Evolutionary conservation across 2,329 filamentous ascomycete species (phyloP).

Genomic region (Dactylonectria estremocensis): DNA sequence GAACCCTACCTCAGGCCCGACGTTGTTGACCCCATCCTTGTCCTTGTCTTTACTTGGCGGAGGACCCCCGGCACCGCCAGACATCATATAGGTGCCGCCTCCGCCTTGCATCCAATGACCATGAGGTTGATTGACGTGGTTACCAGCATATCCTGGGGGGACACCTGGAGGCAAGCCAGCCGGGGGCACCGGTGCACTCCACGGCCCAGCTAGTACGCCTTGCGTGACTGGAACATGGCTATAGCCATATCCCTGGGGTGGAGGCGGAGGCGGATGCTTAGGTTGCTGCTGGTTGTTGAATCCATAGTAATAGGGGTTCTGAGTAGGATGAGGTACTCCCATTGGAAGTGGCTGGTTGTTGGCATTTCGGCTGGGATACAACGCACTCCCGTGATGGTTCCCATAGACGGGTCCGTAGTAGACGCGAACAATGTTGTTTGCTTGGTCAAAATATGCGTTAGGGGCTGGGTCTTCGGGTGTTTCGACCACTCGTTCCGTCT

Average conservation of each 20-base stretch:
- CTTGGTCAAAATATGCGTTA: conserved; percentile 72
- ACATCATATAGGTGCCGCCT: conserved; percentile 16
- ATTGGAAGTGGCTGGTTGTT: conserved; percentile 54
- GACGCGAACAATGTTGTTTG: conserved; percentile 67
- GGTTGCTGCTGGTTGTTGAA: conserved; percentile 49
- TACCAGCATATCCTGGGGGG: conserved; percentile 25
- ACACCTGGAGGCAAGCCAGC: conserved; percentile 39
- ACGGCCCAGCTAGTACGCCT: conserved; percentile 44
- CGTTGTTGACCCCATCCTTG: conserved; percentile 49
- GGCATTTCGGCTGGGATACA: conserved; percentile 62
- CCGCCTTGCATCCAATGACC: conserved; percentile 27
- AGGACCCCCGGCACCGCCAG: conserved; percentile 22
- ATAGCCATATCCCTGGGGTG: conserved; percentile 39
- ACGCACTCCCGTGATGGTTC: conserved; percentile 59
- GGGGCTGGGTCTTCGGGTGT: conserved; percentile 67
- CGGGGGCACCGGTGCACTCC: conserved; percentile 42
- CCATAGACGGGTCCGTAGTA: conserved; percentile 72
- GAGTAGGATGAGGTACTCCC: conserved; percentile 60
- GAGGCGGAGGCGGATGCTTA: conserved; percentile 38
- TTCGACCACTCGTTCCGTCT: conserved; percentile 71
- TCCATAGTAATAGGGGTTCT: conserved; percentile 61
- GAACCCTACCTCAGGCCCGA: conserved; percentile 46
- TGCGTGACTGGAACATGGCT: conserved; percentile 50
- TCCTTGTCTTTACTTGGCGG: conserved; percentile 43
- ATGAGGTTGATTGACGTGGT: conserved; percentile 8